phyloP scores from a whole-genome alignment of 805 yeast species.

The Candida ascalaphidarum region DNA sequence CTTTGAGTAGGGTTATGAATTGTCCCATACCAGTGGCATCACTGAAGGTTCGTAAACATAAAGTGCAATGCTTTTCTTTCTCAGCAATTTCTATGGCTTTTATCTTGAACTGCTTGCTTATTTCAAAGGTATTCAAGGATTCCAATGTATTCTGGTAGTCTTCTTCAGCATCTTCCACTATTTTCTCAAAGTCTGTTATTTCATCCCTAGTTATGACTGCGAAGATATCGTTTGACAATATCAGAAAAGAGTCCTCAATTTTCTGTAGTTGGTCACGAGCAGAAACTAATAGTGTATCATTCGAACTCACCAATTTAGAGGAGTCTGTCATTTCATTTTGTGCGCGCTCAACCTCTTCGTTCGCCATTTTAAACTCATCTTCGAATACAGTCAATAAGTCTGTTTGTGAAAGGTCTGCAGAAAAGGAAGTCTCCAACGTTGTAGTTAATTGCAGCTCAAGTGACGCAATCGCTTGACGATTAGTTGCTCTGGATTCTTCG shows the following conservation, averaged over 20 bases:
- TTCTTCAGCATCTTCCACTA: slow-evolving; percentile 48
- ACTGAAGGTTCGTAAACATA: slow-evolving; percentile 65
- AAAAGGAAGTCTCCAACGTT: no score
- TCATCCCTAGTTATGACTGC: slow-evolving; percentile 22
- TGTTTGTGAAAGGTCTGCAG: not conserved
- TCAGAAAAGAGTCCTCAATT: no score
- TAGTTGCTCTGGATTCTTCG: no score
- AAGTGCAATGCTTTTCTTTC: slow-evolving; percentile 48
- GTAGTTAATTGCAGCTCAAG: no score
- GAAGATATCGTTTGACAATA: no score
- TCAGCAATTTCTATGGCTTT: slow-evolving; percentile 63
- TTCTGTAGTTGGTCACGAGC: no score
- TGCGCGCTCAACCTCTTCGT: slow-evolving; percentile 1
- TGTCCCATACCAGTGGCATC: slow-evolving; percentile 19
- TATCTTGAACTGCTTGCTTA: slow-evolving; percentile 60
- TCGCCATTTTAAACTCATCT: not conserved
- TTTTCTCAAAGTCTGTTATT: slow-evolving; percentile 43
- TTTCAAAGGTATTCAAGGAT: slow-evolving; percentile 58
- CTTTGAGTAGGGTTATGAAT: slow-evolving; percentile 19
- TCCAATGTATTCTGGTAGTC: slow-evolving; percentile 55
- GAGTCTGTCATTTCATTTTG: slow-evolving; percentile 3
- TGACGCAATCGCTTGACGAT: no score
- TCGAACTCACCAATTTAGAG: slow-evolving; percentile 1
- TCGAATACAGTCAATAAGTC: slow-evolving; percentile 1
- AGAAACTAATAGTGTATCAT: no score